These are phyloP conservation scores for Camelina hispida DNA, from an alignment of 345 rosid species.

Conservation along the genomic window DNA sequence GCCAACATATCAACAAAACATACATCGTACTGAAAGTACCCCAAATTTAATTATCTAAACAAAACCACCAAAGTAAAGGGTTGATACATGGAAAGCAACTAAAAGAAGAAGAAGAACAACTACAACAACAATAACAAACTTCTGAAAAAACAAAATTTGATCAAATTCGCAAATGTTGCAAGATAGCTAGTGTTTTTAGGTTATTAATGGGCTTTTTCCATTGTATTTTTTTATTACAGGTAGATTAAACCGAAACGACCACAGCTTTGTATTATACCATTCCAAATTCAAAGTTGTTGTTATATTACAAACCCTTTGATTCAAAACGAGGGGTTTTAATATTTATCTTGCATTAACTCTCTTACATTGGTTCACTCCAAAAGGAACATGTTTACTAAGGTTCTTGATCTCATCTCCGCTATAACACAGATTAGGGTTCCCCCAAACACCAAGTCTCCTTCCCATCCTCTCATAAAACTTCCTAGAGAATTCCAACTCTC, in stretches of 20 bases:
- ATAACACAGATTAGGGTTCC: constrained; percentile 81
- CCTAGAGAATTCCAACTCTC: constrained; percentile 65
- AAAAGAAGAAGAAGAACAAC: too few species aligned
- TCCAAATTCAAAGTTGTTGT: background rate
- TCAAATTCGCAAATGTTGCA: too few species aligned
- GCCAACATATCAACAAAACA: too few species aligned
- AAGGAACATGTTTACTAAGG: constrained; percentile 50
- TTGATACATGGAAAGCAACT: too few species aligned
- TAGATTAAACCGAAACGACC: background rate
- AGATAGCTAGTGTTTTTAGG: too few species aligned
- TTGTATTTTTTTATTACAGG: too few species aligned
- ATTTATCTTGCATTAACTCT: constrained; percentile 42
- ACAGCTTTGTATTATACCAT: background rate
- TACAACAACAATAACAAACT: too few species aligned
- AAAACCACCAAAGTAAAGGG: too few species aligned
- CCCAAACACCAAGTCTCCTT: constrained; percentile 88
- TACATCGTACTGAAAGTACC: too few species aligned
- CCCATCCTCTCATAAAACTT: constrained; percentile 70
- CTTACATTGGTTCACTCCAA: constrained; percentile 73
- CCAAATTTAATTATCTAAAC: too few species aligned
- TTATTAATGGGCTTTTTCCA: too few species aligned
- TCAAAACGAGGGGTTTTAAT: constrained; percentile 39
- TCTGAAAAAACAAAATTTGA: too few species aligned
- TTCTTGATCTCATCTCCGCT: constrained; percentile 45
- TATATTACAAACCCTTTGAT: background rate